Percentiles rank a stretch among this genome's conserved stretches.
phyloP scores from a whole-genome alignment of 768 basidiomycete genomes.

The Boletellus ananas region DNA sequence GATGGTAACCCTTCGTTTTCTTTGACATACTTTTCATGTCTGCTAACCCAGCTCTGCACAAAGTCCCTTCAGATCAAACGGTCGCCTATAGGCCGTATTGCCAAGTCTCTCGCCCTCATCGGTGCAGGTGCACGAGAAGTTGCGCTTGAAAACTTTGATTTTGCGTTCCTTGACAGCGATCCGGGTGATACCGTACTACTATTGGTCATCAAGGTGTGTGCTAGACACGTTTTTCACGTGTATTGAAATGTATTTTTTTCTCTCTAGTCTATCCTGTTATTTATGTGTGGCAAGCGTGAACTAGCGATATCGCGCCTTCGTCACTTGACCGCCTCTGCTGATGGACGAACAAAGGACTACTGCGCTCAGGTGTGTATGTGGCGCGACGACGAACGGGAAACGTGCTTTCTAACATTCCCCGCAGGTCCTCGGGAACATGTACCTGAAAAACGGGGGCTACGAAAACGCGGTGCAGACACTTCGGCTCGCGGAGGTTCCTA shows the following conservation, averaged over 20 bases:
- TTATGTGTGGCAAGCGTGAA: background rate
- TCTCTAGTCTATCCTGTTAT: background rate
- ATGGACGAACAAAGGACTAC: background rate
- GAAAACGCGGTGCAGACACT: background rate
- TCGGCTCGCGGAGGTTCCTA: background rate
- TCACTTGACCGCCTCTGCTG: background rate
- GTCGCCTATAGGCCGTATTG: background rate
- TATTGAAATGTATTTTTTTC: no score
- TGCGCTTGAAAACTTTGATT: background rate
- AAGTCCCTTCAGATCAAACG: background rate
- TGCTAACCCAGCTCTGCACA: background rate
- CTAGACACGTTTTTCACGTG: no score
- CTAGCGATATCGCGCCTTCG: background rate
- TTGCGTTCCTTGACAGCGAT: background rate
- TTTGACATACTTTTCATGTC: no score
- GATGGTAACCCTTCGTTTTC: background rate
- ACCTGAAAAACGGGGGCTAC: background rate
- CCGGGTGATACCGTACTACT: background rate
- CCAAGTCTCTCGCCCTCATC: background rate
- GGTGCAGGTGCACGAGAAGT: background rate
- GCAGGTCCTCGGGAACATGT: conserved; percentile 1
- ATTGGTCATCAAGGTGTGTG: background rate
- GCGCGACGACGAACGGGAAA: no score
- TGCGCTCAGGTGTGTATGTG: background rate
- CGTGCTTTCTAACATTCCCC: background rate